These are phyloP conservation scores for Escallonia rubra DNA, from an alignment of 129 eudicot species.

Conservation along the genomic window DNA sequence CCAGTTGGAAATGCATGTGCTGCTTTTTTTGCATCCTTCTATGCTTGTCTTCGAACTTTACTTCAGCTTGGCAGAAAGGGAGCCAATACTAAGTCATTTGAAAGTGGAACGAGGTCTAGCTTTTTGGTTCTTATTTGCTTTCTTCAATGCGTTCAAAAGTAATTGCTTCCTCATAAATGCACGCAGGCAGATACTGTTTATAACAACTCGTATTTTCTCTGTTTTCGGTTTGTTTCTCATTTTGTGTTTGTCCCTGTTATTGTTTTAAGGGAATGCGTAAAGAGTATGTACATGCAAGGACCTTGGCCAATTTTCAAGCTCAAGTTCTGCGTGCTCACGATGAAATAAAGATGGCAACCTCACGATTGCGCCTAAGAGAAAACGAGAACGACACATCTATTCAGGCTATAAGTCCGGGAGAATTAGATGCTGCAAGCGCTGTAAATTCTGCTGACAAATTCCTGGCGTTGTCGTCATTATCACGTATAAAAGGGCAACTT, in stretches of 20 bases:
- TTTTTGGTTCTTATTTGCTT: slow-evolving; percentile 6
- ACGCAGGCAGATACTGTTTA: neutral
- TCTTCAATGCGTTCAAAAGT: neutral
- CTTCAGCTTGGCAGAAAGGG: no score
- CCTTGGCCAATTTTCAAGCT: slow-evolving; percentile 86
- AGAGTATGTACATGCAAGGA: slow-evolving; percentile 84
- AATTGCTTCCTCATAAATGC: neutral
- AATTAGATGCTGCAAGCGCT: slow-evolving; percentile 65
- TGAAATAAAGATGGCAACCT: slow-evolving; percentile 94
- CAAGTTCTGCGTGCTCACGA: slow-evolving; percentile 97
- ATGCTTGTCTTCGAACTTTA: no score
- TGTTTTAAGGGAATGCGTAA: slow-evolving; percentile 72
- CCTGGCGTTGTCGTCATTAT: slow-evolving; percentile 52
- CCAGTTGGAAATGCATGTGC: no score
- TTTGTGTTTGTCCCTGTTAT: neutral
- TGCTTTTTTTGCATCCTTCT: no score
- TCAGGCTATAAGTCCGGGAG: slow-evolving; percentile 71
- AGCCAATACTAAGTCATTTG: no score
- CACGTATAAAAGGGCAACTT: slow-evolving; percentile 81
- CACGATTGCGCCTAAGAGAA: slow-evolving; percentile 77
- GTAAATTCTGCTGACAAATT: slow-evolving; percentile 80
- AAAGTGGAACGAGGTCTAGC: neutral
- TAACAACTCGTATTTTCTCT: neutral
- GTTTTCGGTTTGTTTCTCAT: neutral
- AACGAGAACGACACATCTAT: slow-evolving; percentile 68